A percentile compares a stretch with the other conserved stretches of the same genome.
Conservation (phyloP, 78 protist species). For the Cavenderia fasciculata region DNA sequence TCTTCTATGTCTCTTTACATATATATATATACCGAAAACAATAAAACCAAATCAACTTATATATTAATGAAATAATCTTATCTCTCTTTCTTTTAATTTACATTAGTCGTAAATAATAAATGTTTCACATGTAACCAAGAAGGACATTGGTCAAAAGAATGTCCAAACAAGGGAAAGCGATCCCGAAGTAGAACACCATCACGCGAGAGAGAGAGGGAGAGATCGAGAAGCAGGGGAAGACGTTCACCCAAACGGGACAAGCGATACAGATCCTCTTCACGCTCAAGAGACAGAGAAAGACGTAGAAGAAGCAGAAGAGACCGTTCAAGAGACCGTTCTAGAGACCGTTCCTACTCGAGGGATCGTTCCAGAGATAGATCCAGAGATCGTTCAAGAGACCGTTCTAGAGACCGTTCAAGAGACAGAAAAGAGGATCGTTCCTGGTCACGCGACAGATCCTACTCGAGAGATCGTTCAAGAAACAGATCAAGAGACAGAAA, state of each 20-base stretch:
- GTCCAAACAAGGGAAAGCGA: too few species aligned
- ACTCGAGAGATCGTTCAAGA: constrained; percentile 60
- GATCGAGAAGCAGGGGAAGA: constrained; percentile 22
- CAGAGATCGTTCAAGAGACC: constrained; percentile 23
- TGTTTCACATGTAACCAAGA: constrained; percentile 62
- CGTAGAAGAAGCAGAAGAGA: not conserved
- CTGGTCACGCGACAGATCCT: constrained; percentile 5
- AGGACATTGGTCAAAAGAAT: constrained; percentile 71
- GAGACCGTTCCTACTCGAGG: constrained; percentile 9
- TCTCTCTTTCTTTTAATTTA: not conserved
- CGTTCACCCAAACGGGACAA: not conserved
- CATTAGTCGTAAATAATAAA: constrained; percentile 34
- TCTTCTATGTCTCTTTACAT: too few species aligned
- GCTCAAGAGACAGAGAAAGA: constrained; percentile 15
- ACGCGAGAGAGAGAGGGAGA: constrained; percentile 14
- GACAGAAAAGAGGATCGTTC: not conserved
- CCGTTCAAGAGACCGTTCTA: constrained; percentile 6
- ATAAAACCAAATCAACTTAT: not conserved
- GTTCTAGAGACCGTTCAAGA: constrained; percentile 19
- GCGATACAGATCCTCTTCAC: constrained; percentile 3
- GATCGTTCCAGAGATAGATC: constrained; percentile 19
- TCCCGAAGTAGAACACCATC: too few species aligned
- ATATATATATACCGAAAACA: not conserved
- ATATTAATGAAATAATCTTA: not conserved
- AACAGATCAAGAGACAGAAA: constrained; percentile 33